Conservation (phyloP, 768 basidiomycete genomes). For the Boletus tomentosulus region DNA sequence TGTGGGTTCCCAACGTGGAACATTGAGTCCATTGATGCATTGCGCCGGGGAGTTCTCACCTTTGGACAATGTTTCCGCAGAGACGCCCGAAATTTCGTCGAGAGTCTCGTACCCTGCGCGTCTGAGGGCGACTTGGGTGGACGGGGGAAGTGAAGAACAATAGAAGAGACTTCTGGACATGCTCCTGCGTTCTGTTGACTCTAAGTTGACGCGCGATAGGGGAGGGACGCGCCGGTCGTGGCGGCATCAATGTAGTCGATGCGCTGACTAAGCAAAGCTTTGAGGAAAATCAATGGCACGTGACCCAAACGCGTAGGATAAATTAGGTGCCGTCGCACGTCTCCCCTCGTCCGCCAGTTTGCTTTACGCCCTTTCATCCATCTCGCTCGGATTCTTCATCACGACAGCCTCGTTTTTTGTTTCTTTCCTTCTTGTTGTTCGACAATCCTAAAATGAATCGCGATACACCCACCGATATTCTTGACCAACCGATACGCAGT, state of each 20-base stretch:
- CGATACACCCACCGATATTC: conserved; percentile 39
- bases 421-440: conserved; percentile 15
- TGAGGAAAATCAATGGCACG: conserved; percentile 20
- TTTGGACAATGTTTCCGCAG: conserved; percentile 46
- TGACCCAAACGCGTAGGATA: conserved; percentile 29
- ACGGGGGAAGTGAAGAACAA: conserved; percentile 41
- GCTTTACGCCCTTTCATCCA: conserved; percentile 17
- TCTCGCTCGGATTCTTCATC: conserved; percentile 11
- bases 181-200: neutral
- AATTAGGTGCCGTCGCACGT: conserved; percentile 14
- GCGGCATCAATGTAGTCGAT: too few relatives aligned
- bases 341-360: conserved; percentile 9
- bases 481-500: conserved; percentile 33
- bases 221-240: conserved; percentile 1
- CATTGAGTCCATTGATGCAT: neutral
- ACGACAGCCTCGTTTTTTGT: conserved; percentile 4
- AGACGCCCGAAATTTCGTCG: conserved; percentile 43
- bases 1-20: neutral
- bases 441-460: conserved; percentile 23
- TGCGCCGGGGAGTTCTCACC: conserved; percentile 34
- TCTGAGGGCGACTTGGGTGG: conserved; percentile 43
- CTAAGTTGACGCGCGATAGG: neutral
- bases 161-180: conserved; percentile 44
- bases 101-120: conserved; percentile 56
- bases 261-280: neutral